Evolutionary conservation across 148 eudicot genomes (phyloP), one percentile per base, ranked within the genome.

Genomic region (Nyssa sinensis): DNA sequence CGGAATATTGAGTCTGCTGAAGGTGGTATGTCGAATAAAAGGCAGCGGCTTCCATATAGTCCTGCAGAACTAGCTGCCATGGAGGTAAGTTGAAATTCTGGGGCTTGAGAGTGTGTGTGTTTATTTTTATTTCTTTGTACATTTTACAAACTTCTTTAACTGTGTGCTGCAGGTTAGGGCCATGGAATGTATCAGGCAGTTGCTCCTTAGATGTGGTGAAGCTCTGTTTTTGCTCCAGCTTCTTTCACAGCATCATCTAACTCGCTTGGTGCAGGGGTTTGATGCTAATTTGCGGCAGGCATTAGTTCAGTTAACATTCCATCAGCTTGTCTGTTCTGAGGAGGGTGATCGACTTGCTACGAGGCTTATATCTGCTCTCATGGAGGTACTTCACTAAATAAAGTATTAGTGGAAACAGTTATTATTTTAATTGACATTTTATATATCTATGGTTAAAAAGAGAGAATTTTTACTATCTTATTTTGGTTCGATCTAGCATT

Each of bases 201-300:
- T 95, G 84, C 97, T 95, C 33, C 99, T 92, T 66, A 86, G 99
- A 87, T 89, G 91, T 62, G 85, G 91, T 64, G 97, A 95, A 84
- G 99, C 99, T 64, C 76, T 95, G 32, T 93, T 88, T 82, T 77
- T 93, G 76, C 87, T 92, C n/a, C 97, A 91, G 80, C 96, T 95
- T 72, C 94, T 92, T 75, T 86, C 88, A 24, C 96, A 89, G 79
- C 97, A 92, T 75, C 90, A 90, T 51, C 84, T 95, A 37, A 78
- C 94, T 17, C 97, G 97, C 32, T 81, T 95, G 62, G 80, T 88
- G 77, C 97, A 91, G 82, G 78, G 83, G 67, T 86, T 95, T 81
- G 97, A 95, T 77, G 83, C 83, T 51, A 84, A 71, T 76, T 71
- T 82, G 39, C 81, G 74, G 67, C 86, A 79, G 66, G 75, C 83